Conservation (phyloP, 2,329 filamentous ascomycete species). For the Grosmannia serpens region DNA sequence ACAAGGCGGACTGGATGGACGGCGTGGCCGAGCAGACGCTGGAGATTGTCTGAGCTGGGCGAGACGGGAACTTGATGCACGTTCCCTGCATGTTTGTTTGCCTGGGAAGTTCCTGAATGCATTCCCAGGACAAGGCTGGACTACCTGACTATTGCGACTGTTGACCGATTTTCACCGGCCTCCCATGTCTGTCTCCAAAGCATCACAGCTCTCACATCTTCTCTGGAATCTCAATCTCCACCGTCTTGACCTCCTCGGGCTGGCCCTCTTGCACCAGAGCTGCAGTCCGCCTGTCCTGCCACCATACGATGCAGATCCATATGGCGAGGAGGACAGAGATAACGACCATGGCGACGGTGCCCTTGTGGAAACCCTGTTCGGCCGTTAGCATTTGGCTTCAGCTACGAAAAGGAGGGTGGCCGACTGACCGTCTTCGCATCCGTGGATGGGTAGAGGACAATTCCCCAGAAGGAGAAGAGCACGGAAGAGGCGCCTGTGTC, state of each 20-base stretch:
- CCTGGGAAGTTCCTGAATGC: too few species aligned
- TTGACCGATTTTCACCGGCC: too few species aligned
- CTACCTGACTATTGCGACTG: too few species aligned
- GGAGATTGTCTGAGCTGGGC: background rate
- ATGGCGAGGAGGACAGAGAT: background rate
- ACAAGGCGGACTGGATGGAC: background rate
- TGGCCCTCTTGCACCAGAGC: background rate
- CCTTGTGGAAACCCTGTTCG: background rate
- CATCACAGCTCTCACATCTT: too few species aligned
- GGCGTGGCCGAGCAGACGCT: background rate
- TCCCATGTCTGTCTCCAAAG: too few species aligned
- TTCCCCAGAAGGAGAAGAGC: slow-evolving; percentile 1
- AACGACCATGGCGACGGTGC: background rate
- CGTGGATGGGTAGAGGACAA: background rate
- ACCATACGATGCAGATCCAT: background rate
- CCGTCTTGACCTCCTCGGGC: background rate
- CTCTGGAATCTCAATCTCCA: too few species aligned
- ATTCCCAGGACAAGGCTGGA: too few species aligned
- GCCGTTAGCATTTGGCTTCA: background rate
- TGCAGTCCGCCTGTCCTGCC: background rate
- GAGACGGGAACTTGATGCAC: too few species aligned
- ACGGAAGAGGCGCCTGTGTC: background rate
- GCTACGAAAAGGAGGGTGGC: background rate
- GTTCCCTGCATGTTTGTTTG: too few species aligned
- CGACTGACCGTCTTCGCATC: background rate